Conservation (phyloP, 1,139 yeast genomes). For the Pichia inconspicua region DNA sequence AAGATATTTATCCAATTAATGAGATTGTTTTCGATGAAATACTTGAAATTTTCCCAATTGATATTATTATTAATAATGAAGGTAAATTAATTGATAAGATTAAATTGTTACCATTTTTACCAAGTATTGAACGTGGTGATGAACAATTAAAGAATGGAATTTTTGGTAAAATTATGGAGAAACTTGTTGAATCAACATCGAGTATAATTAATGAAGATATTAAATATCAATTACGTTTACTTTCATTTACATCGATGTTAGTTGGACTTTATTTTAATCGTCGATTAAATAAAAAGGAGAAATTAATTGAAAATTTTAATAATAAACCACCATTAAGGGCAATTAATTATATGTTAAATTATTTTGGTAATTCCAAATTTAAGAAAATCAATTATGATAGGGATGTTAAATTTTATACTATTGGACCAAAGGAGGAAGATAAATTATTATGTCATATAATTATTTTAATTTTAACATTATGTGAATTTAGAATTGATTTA, state of each 20-base stretch:
- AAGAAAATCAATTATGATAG: constrained; percentile 56
- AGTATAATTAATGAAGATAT: constrained; percentile 5
- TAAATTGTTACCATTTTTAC: constrained; percentile 56
- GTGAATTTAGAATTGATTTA: constrained; percentile 66
- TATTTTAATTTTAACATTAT: constrained; percentile 66
- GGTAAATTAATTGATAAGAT: constrained; percentile 30
- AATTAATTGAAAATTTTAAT: constrained; percentile 53
- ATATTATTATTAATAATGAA: constrained; percentile 30
- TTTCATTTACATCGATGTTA: constrained; percentile 72
- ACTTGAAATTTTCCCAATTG: constrained; percentile 53
- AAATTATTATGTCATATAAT: constrained; percentile 74
- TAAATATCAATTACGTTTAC: constrained; percentile 43
- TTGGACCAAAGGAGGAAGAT: constrained; percentile 86
- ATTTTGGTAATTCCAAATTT: constrained; percentile 26
- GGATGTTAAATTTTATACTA: constrained; percentile 59
- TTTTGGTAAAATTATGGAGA: constrained; percentile 5
- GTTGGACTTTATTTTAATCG: constrained; percentile 74
- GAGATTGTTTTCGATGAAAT: constrained; percentile 66
- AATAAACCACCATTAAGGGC: constrained; percentile 71
- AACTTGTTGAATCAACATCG: background rate
- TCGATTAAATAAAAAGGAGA: constrained; percentile 53
- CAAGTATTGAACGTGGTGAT: constrained; percentile 13
- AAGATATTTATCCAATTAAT: constrained; percentile 70
- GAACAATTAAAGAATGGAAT: constrained; percentile 7
- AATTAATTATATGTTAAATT: constrained; percentile 49